phyloP scores from a whole-genome alignment of 2,329 filamentous ascomycete species.

The Diplodia mutila region DNA sequence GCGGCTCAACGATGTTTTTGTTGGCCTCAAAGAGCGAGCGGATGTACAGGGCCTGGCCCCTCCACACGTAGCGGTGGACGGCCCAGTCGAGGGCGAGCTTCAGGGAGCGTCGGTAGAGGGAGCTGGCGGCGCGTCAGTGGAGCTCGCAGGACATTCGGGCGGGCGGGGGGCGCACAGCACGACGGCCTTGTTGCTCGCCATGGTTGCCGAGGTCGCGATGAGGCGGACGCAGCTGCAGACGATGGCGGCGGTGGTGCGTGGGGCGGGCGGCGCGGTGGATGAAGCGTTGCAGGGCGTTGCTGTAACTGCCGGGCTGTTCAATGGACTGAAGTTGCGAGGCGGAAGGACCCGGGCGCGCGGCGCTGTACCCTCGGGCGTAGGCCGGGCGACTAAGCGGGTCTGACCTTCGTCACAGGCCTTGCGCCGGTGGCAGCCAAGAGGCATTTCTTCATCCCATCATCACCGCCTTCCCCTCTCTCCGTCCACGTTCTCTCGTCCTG shows the following conservation, averaged over 20 bases:
- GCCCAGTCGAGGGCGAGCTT: slow-evolving; percentile 96
- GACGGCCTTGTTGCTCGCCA: slow-evolving; percentile 48
- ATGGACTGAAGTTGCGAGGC: slow-evolving; percentile 29
- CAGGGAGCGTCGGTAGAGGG: slow-evolving; percentile 86
- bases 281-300: slow-evolving; percentile 20
- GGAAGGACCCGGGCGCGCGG: slow-evolving; percentile 5
- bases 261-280: slow-evolving; percentile 29
- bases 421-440: slow-evolving; percentile 19
- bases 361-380: not conserved
- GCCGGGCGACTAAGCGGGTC: slow-evolving; percentile 16
- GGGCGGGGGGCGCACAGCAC: slow-evolving; percentile 34
- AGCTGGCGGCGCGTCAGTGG: slow-evolving; percentile 49
- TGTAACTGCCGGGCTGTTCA: slow-evolving; percentile 28
- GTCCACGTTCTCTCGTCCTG: not conserved
- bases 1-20: slow-evolving; percentile 77
- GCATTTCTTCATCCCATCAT: slow-evolving; percentile 24
- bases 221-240: slow-evolving; percentile 11
- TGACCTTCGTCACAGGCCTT: slow-evolving; percentile 22
- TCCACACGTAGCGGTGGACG: slow-evolving; percentile 90
- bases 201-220: slow-evolving; percentile 31
- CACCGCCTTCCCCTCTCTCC: slow-evolving; percentile 23
- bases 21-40: slow-evolving; percentile 95
- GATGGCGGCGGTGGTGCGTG: slow-evolving; percentile 36
- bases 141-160: slow-evolving; percentile 29
- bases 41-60: slow-evolving; percentile 94